A percentile compares a stretch with the other conserved stretches of the same genome.
Evolutionary conservation across 2,329 filamentous ascomycete genomes (phyloP).

Genomic region (Rugonectria rugulosa): DNA sequence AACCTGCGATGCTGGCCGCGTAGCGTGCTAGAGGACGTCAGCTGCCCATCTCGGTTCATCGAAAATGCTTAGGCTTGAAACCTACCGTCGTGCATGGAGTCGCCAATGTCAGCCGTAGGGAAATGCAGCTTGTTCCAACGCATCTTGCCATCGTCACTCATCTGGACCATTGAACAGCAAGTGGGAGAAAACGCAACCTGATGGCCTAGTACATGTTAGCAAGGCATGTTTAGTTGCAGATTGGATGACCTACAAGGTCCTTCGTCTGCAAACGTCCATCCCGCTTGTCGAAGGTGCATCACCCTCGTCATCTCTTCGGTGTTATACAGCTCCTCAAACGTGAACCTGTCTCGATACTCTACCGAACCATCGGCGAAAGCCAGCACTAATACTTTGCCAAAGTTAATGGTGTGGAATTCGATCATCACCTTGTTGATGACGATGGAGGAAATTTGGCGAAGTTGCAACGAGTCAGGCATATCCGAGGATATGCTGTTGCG

Average conservation of each 20-base stretch:
- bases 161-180: conserved; percentile 63
- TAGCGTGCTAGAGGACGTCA: conserved; percentile 55
- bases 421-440: conserved; percentile 76
- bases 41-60: neutral
- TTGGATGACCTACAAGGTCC: conserved; percentile 64
- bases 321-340: conserved; percentile 72
- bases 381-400: conserved; percentile 75
- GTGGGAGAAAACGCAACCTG: conserved; percentile 70
- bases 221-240: neutral
- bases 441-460: conserved; percentile 74
- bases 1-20: conserved; percentile 65
- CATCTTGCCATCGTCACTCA: conserved; percentile 65
- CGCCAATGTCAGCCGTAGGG: conserved; percentile 55
- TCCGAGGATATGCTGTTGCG: conserved; percentile 59
- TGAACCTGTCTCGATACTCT: conserved; percentile 79
- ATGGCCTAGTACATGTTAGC: conserved; percentile 52
- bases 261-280: conserved; percentile 74
- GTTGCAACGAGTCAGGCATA: conserved; percentile 44
- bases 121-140: conserved; percentile 66
- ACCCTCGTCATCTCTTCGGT: conserved; percentile 71
- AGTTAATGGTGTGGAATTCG: conserved; percentile 71
- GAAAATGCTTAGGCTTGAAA: neutral
- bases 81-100: conserved; percentile 58
- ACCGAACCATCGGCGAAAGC: conserved; percentile 82
- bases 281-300: conserved; percentile 76